Conservation (phyloP, 2,329 filamentous ascomycete genomes). For the Amylocarpus encephaloides region DNA sequence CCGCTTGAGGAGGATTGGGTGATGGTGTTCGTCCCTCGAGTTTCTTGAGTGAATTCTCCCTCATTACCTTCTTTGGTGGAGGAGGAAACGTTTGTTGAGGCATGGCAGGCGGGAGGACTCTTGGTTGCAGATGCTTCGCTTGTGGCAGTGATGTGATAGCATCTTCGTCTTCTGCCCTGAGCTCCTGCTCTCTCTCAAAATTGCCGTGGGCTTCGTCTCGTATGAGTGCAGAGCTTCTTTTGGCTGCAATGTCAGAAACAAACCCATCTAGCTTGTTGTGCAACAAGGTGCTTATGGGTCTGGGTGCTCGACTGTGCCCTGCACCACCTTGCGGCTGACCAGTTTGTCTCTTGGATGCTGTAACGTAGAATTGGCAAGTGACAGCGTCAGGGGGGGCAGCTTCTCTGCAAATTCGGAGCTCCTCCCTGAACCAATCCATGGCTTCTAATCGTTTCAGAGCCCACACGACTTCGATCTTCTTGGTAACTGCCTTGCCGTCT, state of each 20-base stretch:
- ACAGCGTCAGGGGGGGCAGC: conserved; percentile 82
- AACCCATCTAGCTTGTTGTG: conserved; percentile 85
- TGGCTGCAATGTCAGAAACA: conserved; percentile 78
- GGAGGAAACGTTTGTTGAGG: conserved; percentile 27
- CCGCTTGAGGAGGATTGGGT: conserved; percentile 22
- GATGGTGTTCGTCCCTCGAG: conserved; percentile 40
- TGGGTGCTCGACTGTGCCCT: conserved; percentile 45
- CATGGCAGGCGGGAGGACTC: conserved; percentile 31
- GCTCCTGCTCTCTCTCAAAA: conserved; percentile 68
- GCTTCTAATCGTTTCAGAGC: conserved; percentile 83
- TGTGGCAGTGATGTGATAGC: conserved; percentile 74
- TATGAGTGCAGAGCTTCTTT: conserved; percentile 79
- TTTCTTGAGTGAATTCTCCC: conserved; percentile 40
- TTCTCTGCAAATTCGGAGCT: conserved; percentile 85
- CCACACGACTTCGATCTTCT: conserved; percentile 90
- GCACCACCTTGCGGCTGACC: conserved; percentile 33
- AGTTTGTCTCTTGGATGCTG: conserved; percentile 53
- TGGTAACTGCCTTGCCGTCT: conserved; percentile 88
- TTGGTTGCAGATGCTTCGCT: conserved; percentile 55
- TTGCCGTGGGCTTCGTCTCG: conserved; percentile 75
- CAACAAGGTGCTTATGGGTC: conserved; percentile 67
- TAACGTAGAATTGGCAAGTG: conserved; percentile 92
- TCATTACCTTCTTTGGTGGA: conserved; percentile 26
- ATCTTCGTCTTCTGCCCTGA: conserved; percentile 78
- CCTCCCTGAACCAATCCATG: conserved; percentile 97